These are phyloP conservation scores for Solanum aculeatissimum DNA, from an alignment of 305 asterid species.

Conservation along the genomic window DNA sequence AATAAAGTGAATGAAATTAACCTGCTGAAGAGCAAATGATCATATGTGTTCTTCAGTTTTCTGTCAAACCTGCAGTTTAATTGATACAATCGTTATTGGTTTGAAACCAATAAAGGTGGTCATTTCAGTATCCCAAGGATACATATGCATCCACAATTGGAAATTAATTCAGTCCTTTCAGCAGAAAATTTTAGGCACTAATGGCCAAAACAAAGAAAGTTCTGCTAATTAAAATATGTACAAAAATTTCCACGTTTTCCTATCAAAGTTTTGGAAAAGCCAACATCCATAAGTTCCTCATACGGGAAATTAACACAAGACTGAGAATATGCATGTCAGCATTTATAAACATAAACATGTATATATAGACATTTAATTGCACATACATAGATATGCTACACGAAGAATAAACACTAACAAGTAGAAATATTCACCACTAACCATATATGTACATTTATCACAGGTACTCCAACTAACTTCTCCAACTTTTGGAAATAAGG, in stretches of 20 bases:
- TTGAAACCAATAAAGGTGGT: not conserved
- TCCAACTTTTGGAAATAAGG: conserved; percentile 78
- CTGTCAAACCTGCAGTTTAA: conserved; percentile 80
- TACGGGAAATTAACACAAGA: not conserved
- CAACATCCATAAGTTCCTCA: not conserved
- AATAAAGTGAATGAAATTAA: conserved; percentile 3
- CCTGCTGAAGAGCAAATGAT: conserved; percentile 98
- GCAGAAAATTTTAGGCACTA: not conserved
- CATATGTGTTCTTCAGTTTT: conserved; percentile 84
- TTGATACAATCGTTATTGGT: not conserved
- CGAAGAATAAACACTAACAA: not conserved
- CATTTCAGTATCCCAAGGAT: not conserved
- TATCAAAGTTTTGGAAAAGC: not conserved
- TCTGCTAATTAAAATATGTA: not conserved
- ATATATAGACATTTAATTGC: not conserved
- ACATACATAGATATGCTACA: not conserved
- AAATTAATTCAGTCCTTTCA: not conserved
- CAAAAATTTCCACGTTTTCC: not conserved
- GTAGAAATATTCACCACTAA: conserved; percentile 19
- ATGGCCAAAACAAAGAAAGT: not conserved
- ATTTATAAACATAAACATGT: not conserved
- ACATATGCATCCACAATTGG: not conserved
- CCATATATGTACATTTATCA: conserved; percentile 96
- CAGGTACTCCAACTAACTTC: conserved; percentile 97
- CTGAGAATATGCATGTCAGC: not conserved